These are phyloP conservation scores for Dissophora ornata DNA, from an alignment of 192 early-diverging fungal genomes.

Conservation along the genomic window DNA sequence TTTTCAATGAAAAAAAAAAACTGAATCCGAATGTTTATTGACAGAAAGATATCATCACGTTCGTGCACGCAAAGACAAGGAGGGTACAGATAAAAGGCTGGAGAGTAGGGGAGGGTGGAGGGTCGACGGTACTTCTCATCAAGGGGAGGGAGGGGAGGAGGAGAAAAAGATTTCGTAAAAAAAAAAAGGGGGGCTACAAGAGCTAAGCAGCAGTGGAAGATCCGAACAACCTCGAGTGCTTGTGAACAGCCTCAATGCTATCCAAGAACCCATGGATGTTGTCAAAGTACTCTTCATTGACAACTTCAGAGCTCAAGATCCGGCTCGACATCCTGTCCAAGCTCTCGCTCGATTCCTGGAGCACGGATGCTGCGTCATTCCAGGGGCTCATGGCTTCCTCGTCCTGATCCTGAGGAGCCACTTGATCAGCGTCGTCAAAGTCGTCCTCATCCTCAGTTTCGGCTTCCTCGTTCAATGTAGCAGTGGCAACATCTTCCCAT, in stretches of 20 bases:
- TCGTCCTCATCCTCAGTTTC: neutral
- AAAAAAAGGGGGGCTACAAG: too few relatives aligned
- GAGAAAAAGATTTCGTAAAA: neutral
- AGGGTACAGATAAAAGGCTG: neutral
- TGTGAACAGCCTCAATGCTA: slow-evolving; percentile 43
- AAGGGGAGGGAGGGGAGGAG: neutral
- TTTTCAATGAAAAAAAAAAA: too few relatives aligned
- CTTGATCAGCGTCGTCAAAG: neutral
- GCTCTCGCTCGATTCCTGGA: slow-evolving; percentile 27
- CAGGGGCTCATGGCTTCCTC: slow-evolving; percentile 24
- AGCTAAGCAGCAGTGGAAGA: too few relatives aligned
- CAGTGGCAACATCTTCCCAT: slow-evolving; percentile 25
- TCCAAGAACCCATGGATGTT: slow-evolving; percentile 49
- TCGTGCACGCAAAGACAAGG: neutral
- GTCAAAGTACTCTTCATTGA: slow-evolving; percentile 53
- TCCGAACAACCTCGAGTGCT: slow-evolving; percentile 33
- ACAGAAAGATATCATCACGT: slow-evolving; percentile 5
- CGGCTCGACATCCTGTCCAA: slow-evolving; percentile 34
- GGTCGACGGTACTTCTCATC: neutral
- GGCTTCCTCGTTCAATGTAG: neutral
- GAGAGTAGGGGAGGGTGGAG: neutral
- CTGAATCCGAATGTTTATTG: too few relatives aligned
- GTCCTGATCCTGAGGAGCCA: slow-evolving; percentile 8
- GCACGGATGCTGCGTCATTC: neutral
- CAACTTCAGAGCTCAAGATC: slow-evolving; percentile 27